Percentiles rank a stretch among this genome's conserved stretches.
These are phyloP conservation scores for Malassezia equina DNA, from an alignment of 1,284 basidiomycete species.

Conservation along the genomic window DNA sequence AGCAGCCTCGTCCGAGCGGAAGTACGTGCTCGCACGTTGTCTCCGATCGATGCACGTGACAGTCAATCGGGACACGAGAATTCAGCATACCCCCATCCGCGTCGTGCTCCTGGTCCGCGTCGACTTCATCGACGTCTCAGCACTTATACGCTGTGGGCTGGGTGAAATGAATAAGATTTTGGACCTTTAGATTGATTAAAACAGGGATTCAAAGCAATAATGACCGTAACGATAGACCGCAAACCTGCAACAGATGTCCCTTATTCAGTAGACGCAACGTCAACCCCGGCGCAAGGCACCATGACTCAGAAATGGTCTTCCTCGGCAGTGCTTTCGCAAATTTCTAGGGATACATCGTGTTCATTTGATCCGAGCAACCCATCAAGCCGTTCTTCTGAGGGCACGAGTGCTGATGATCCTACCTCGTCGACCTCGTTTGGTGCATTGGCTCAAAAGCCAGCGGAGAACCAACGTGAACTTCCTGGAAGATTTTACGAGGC, in stretches of 20 bases:
- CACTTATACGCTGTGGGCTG: not conserved
- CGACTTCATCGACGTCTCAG: not conserved
- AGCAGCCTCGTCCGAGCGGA: too few relatives aligned
- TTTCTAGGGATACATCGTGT: not conserved
- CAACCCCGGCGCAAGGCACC: not conserved
- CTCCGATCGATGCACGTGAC: not conserved
- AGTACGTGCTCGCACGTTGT: not conserved
- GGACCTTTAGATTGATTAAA: not conserved
- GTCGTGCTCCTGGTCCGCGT: not conserved
- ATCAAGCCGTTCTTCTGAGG: not conserved
- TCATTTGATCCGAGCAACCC: not conserved
- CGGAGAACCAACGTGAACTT: conserved; percentile 10
- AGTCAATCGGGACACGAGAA: not conserved
- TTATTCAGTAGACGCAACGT: not conserved
- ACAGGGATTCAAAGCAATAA: not conserved
- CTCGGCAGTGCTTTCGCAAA: conserved; percentile 5
- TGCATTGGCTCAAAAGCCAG: not conserved
- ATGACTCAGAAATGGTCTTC: conserved; percentile 11
- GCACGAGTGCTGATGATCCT: not conserved
- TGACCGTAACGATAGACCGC: not conserved
- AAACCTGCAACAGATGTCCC: not conserved
- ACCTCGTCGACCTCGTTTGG: not conserved
- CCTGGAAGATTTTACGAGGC: conserved; percentile 42
- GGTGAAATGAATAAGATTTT: not conserved
- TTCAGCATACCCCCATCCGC: not conserved